Base-by-base conservation (phyloP, 163 green algal genomes). In the Chlamydomonas reinhardtii region DNA sequence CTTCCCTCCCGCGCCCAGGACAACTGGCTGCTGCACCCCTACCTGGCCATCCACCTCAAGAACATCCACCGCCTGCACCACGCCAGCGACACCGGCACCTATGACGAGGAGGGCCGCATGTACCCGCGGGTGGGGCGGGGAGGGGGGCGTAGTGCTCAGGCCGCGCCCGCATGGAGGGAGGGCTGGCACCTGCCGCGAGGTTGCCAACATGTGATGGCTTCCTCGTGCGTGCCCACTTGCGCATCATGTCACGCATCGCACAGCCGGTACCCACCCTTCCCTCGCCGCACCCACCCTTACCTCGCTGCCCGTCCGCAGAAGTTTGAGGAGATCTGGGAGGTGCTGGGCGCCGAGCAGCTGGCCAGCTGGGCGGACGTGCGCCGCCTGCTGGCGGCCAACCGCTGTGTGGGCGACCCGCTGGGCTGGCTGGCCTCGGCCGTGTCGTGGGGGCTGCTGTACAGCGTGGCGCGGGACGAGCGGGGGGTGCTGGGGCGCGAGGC, bases 51-150 rank as follows among this genome's bases (percentile, higher is more conserved):
- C 64, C 48, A 88, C 73, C 65, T 88, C n/a, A 88, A 83, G 64
- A 88, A 88, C 64, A 83, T 88, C 24, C 83, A 88, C 73, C 61
- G 73, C 31, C 64, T 83, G 65, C 83, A 88, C 48, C 65, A 88
- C 73, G 83, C 54, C 64, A 73, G 48, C 74, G 83, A 88, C 73
- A 64, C 73, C 39, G 83, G 64, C 12, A 61, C 56, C 2, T 88
- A 73, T 34, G 83, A 88, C 31, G 83, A 83, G 64, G 64, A 88
- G 73, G 83, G 83, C 24, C 73, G 83, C 32, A 82, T 83, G 83
- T 88, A 83, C 73, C 83, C 73, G 9, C n/a, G 9, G 72, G 71
- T 87, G 8, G 39, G 39, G 39, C 39, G 39, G 39, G 39, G 39
- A 5, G 39, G 39, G 39, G 39, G 39, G 39, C 39, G n/a, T n/a